Evolutionary conservation across 1,284 basidiomycete species (phyloP), one percentile per base, ranked within the genome.

Genomic region (Phylloporus sp.): DNA sequence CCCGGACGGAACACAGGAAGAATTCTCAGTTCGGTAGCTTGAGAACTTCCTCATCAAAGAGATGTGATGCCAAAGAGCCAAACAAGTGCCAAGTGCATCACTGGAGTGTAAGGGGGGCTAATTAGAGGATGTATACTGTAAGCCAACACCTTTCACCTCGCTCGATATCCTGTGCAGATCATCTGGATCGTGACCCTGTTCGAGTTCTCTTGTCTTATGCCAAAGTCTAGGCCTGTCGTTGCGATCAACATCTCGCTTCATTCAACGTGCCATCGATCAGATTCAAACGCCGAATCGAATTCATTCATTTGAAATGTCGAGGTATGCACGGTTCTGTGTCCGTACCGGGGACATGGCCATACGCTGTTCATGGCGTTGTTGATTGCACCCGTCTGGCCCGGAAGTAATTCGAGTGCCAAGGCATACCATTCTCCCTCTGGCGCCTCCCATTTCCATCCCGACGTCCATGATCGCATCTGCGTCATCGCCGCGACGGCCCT

Each of bases 381-480:
- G 50, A n/a, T n/a, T n/a, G n/a, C n/a, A n/a, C n/a, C n/a, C n/a
- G n/a, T n/a, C n/a, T n/a, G n/a, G n/a, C n/a, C n/a, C n/a, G n/a
- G n/a, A n/a, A n/a, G n/a, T n/a, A n/a, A n/a, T n/a, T n/a, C n/a
- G n/a, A n/a, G 46, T 8, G 6, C 49, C 70, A 1, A 6, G 6
- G 2, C 2, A 10, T 2, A 28, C 10, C 4, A 18, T 15, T 17
- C 15, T 15, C 6, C 15, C 24, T 18, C 11, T 1, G 40, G 55
- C 2, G 59, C 62, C 0, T 49, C 61, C 0, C 32, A 69, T 22
- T 60, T 63, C 37, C 61, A 61, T 34, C 69, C 66, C 2, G 52
- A 64, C 6, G 26, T 69, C 2, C 64, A 67, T 6, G 68, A 71
- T 12, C 57, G 60, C 2, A 31, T 64, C 5, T 70, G 56, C 24